Base-by-base conservation (phyloP, 352 stramenopile species). In the Phytophthora aleatoria region DNA sequence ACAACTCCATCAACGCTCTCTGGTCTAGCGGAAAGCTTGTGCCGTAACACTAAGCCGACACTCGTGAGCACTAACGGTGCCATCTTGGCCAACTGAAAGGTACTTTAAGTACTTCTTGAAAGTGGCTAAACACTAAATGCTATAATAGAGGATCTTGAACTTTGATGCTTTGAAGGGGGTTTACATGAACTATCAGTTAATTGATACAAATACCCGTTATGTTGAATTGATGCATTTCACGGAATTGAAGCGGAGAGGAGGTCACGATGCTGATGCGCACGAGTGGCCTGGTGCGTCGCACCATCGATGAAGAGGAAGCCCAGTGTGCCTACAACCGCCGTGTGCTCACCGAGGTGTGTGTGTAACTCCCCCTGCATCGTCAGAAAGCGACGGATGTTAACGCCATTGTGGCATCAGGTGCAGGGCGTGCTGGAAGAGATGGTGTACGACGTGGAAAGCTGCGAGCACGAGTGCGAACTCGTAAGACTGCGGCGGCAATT, bases 371-470 rank as follows among this genome's bases (percentile, higher is more conserved):
- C 3, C 15, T 38, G 24, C 35, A 43, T 33, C 0, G 3, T 15
- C n/a, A 49, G 7, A 57, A 2, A 35, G 26, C 2, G n/a, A 5
- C 13, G 20, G 26, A 50, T 50, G 27, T 49, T 57, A 16, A 55
- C 41, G 30, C 31, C 26, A 26, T 16, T 43, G 44, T 52, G 11
- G 11, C 15, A 50, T 35, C 36, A 92, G 81, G 81, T 92, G 35
- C 74, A 87, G 47, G 69, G 55, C 35, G 77, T 92, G 39, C 73
- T 94, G 42, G 78, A 87, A 38, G 86, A 92, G 61, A 92, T 94
- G 76, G 82, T 94, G 20, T 90, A 89, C 63, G 86, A 94, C 57
- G 73, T 94, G n/a, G 86, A 92, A 63, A 85, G 54, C 41, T 88
- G 67, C 28, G 82, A 84, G 16, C 63, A 83, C 61, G 82, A 92